Evolutionary conservation across 2,329 filamentous ascomycete genomes (phyloP).

Genomic region (Talaromyces sp.): DNA sequence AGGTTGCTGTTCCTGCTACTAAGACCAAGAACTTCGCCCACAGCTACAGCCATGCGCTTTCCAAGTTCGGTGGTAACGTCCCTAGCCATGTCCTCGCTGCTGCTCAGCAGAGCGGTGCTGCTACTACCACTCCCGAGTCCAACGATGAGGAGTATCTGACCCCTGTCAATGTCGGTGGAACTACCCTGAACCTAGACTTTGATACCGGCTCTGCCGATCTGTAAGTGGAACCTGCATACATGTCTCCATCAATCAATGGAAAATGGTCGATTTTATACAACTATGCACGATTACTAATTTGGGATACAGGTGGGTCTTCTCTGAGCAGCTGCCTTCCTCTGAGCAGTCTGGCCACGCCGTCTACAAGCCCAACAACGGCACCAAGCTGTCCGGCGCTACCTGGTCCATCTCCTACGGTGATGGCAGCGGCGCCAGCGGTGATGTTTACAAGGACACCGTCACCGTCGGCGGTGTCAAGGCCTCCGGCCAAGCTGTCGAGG

Average conservation of each 20-base stretch:
- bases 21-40: conserved; percentile 27
- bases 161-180: conserved; percentile 65
- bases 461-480: conserved; percentile 63
- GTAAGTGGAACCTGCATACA: conserved; percentile 46
- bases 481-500: conserved; percentile 65
- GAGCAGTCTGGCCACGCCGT: conserved; percentile 58
- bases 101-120: conserved; percentile 36
- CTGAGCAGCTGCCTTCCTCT: conserved; percentile 55
- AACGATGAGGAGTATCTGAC: conserved; percentile 62
- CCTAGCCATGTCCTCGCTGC: conserved; percentile 30
- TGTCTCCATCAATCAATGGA: not conserved
- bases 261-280: too few relatives aligned
- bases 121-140: conserved; percentile 49
- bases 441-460: conserved; percentile 68
- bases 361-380: conserved; percentile 59
- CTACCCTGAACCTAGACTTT: conserved; percentile 67
- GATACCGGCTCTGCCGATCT: conserved; percentile 72
- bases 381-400: conserved; percentile 50
- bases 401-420: conserved; percentile 70
- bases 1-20: conserved; percentile 25
- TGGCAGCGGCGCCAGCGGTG: conserved; percentile 63
- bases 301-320: conserved; percentile 65
- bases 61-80: conserved; percentile 35
- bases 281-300: not conserved
- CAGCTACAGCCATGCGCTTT: conserved; percentile 31